phyloP scores from a whole-genome alignment of 176 grass and related monocot genomes.

The Musa troglodytarum region DNA sequence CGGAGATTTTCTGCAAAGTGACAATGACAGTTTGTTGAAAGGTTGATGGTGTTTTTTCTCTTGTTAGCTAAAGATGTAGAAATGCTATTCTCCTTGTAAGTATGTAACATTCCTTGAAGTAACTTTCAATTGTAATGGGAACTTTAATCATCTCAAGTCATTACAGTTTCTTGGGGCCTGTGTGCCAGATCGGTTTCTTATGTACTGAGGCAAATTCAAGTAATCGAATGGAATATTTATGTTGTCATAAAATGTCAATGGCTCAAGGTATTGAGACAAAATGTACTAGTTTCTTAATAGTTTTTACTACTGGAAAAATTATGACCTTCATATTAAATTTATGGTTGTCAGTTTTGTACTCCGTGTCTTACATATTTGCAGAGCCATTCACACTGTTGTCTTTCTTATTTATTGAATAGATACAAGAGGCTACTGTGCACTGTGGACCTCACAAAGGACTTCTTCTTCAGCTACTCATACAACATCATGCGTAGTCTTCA shows the following conservation, averaged over 20 bases:
- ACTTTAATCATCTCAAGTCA: constrained; percentile 3
- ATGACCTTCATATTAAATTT: background rate
- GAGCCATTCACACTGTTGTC: constrained; percentile 7
- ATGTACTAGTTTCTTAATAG: constrained; percentile 19
- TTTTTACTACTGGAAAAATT: background rate
- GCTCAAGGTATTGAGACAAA: constrained; percentile 46
- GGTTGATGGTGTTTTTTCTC: background rate
- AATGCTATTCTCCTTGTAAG: background rate
- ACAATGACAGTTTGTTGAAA: background rate
- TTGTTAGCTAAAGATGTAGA: background rate
- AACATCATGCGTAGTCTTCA: constrained; percentile 97
- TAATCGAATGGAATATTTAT: constrained; percentile 3
- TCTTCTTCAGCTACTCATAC: constrained; percentile 99
- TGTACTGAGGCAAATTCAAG: constrained; percentile 28
- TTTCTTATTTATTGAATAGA: constrained; percentile 34
- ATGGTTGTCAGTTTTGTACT: background rate
- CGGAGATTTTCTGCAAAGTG: background rate
- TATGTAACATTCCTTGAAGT: background rate
- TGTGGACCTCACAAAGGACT: constrained; percentile 88
- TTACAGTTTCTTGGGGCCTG: constrained; percentile 24
- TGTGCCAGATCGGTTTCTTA: constrained; percentile 13
- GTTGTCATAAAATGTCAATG: constrained; percentile 36
- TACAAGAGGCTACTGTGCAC: constrained; percentile 85
- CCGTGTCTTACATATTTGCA: constrained; percentile 1
- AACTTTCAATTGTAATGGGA: background rate